Evolutionary conservation across 192 early-diverging fungal species (phyloP), one percentile per base, ranked within the genome.

Genomic region (Backusella morwellensis): DNA sequence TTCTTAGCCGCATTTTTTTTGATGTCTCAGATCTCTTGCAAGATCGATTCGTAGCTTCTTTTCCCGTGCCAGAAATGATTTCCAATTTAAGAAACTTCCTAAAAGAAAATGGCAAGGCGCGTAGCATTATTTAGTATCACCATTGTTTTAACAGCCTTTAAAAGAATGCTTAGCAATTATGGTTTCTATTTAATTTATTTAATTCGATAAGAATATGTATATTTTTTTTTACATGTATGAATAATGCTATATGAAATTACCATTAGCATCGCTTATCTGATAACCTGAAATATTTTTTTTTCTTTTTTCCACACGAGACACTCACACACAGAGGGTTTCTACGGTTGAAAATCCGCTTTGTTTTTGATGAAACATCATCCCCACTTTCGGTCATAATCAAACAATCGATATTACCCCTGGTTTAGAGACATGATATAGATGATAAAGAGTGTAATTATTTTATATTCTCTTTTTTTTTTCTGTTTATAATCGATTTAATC

Each of bases 71-170:
- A 63, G 56, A 63, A 26, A 29, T 8, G n/a, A 63, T 14, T 63
- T 63, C 56, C 56, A 29, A 63, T 63, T 63, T 29, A 63, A 63
- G 56, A 63, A 63, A 63, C 56, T 63, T 29, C 26, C 56, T 63
- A 63, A 29, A 63, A 63, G 19, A n/a, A 59, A 63, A 29, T 14
- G 56, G 14, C 56, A 63, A 63, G 23, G 56, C 56, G 56, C 56
- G 56, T 29, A 63, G 56, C 56, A 63, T 63, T n/a, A 29, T 63
- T 32, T 63, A 29, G 8, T 4, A 63, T 0, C 21, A 29, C 26
- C 26, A 50, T 50, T 19, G 6, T 50, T 50, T 50, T n/a, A 50
- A 50, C 47, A 50, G 4, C 17, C 17, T 50, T 50, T 50, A 6
- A n/a, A n/a, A 50, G 47, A 50, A n/a, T 50, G 47, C 47, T 50